A percentile compares a stretch with the other conserved stretches of the same genome.
phyloP scores from a whole-genome alignment of 768 basidiomycete species.

The Mycena metata region DNA sequence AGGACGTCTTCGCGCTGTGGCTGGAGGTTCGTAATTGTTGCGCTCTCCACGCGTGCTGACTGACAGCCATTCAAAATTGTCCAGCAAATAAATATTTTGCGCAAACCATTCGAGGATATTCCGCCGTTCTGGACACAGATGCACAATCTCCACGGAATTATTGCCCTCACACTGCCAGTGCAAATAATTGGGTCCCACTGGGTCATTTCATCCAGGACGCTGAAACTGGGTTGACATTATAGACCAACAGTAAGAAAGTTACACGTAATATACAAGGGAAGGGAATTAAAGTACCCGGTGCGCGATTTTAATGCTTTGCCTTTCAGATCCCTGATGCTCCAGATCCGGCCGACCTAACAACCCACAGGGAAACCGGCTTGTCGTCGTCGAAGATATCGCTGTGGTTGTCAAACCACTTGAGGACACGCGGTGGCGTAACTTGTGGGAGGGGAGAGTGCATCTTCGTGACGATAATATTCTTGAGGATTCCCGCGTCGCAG shows the following conservation, averaged over 20 bases:
- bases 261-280: not conserved
- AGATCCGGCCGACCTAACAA: not conserved
- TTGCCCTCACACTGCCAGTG: too few relatives aligned
- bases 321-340: conserved; percentile 2
- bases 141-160: too few relatives aligned
- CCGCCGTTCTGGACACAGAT: too few relatives aligned
- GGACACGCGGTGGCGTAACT: conserved; percentile 6
- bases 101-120: too few relatives aligned
- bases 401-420: conserved; percentile 6
- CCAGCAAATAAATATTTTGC: too few relatives aligned
- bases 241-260: not conserved
- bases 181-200: too few relatives aligned
- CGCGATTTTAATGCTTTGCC: not conserved
- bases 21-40: too few relatives aligned
- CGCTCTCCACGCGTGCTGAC: too few relatives aligned
- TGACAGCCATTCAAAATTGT: too few relatives aligned
- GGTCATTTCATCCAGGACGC: too few relatives aligned
- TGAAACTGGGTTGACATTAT: not conserved
- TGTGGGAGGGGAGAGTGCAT: conserved; percentile 1
- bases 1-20: too few relatives aligned
- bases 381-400: not conserved
- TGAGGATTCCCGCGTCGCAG: conserved; percentile 3
- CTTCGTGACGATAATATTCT: conserved; percentile 4
- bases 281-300: not conserved
- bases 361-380: conserved; percentile 2